Base-by-base conservation (phyloP, 768 basidiomycete species). In the Nidularia pulvinata region DNA sequence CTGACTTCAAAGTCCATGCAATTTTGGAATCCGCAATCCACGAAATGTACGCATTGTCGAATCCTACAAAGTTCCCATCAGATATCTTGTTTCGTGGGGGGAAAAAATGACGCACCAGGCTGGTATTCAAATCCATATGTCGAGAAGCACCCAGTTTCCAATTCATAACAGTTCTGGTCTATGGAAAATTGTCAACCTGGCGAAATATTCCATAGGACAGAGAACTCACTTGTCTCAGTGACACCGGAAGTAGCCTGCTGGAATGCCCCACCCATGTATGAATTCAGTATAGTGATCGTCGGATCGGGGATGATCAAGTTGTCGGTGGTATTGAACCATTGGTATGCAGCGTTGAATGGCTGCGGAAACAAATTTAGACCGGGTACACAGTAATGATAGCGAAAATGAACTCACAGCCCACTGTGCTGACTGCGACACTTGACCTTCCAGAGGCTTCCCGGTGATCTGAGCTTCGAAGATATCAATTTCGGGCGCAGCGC, bases 401-500 rank as follows among this genome's bases (percentile, higher is more conserved):
- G 36, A 50, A 39, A 22, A n/a, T n/a, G n/a, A 16, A 76, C 84
- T 73, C 66, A 90, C 88, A 43, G 75, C 87, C 85, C 85, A 89
- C 64, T 96, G 93, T 6, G 80, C 85, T 46, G 90, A 93, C 67
- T 93, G 91, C 5, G 93, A 95, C 14, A 95, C 91, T 58, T 84
- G 74, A 14, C 72, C 81, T 1, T 47, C 61, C 11, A 72, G 66
- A n/a, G n/a, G n/a, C n/a, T n/a, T n/a, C 6, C 72, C 65, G 32
- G 70, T 74, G 34, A 72, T 59, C 66, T 69, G 85, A 6, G 93
- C 89, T 73, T 95, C 94, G 63, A 95, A 86, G 32, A 94, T 76
- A 75, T 96, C 94, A 42, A 96, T 94, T 69, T 96, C 94, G 1
- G 93, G 93, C 4, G 93, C 90, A 32, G 87, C 66, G 48, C 94